A percentile compares a stretch with the other conserved stretches of the same genome.
These are phyloP conservation scores for Cladophialophora yegresii DNA, from an alignment of 2,329 filamentous ascomycete species.

Conservation along the genomic window DNA sequence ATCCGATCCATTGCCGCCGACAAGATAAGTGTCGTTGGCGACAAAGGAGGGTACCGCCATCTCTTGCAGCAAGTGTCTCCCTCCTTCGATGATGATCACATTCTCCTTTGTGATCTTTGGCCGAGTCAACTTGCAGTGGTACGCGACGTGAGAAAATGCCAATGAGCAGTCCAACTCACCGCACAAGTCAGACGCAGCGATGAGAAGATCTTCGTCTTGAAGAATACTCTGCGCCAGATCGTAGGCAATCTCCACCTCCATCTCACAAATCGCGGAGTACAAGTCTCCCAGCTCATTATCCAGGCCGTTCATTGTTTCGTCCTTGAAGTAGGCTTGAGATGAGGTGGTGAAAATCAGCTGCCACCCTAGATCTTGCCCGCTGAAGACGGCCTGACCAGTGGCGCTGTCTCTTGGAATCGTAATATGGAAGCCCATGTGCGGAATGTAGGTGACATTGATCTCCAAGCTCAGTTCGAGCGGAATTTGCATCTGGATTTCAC, in stretches of 20 bases:
- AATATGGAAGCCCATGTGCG: constrained; percentile 87
- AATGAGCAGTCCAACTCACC: constrained; percentile 82
- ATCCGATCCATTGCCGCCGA: constrained; percentile 55
- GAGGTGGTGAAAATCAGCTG: constrained; percentile 74
- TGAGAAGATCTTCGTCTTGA: constrained; percentile 66
- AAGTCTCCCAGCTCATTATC: constrained; percentile 82
- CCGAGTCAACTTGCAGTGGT: constrained; percentile 68
- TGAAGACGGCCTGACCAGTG: constrained; percentile 62
- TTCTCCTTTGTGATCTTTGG: constrained; percentile 72
- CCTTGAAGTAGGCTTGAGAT: constrained; percentile 81
- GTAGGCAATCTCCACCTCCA: constrained; percentile 86
- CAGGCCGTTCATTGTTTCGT: constrained; percentile 74
- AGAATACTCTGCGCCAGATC: constrained; percentile 71
- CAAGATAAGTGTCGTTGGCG: constrained; percentile 73
- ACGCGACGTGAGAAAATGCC: constrained; percentile 76
- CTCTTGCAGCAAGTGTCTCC: constrained; percentile 83
- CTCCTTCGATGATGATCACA: constrained; percentile 71
- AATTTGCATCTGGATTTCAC: constrained; percentile 63
- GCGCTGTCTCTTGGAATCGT: constrained; percentile 65
- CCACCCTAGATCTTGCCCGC: constrained; percentile 70
- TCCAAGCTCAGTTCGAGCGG: constrained; percentile 58
- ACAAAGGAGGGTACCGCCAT: constrained; percentile 78
- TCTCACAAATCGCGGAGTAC: constrained; percentile 80
- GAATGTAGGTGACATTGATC: constrained; percentile 83
- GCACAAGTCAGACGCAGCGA: constrained; percentile 72